A percentile compares a stretch with the other conserved stretches of the same genome.
Conservation (phyloP, 2,329 filamentous ascomycete genomes). For the Aplosporella prunicola region DNA sequence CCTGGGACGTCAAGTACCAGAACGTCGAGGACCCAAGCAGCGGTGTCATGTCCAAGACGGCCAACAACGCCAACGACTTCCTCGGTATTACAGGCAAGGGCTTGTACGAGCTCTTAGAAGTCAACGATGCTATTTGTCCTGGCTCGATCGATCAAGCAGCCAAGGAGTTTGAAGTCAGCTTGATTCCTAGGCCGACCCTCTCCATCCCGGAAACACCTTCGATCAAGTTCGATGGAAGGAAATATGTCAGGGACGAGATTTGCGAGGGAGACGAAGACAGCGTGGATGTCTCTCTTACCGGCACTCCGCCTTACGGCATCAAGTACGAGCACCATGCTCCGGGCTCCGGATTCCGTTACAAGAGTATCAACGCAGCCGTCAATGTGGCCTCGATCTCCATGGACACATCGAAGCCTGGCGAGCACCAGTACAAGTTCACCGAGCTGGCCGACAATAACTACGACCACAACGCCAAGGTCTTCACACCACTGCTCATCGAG, state of each 20-base stretch:
- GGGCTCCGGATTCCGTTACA: slow-evolving; percentile 55
- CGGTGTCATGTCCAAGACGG: slow-evolving; percentile 36
- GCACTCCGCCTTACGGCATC: slow-evolving; percentile 73
- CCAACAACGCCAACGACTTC: slow-evolving; percentile 54
- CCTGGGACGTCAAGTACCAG: slow-evolving; percentile 72
- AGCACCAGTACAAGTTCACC: slow-evolving; percentile 78
- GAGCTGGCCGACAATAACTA: slow-evolving; percentile 81
- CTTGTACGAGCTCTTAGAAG: slow-evolving; percentile 67
- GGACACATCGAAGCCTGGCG: slow-evolving; percentile 74
- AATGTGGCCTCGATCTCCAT: slow-evolving; percentile 70
- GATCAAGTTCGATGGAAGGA: slow-evolving; percentile 42
- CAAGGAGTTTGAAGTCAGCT: slow-evolving; percentile 68
- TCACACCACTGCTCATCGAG: slow-evolving; percentile 58
- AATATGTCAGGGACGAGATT: slow-evolving; percentile 67
- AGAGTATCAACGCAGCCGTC: slow-evolving; percentile 67
- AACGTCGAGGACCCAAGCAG: slow-evolving; percentile 47
- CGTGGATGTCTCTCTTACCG: slow-evolving; percentile 70
- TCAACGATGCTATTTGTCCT: slow-evolving; percentile 71
- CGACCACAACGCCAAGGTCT: slow-evolving; percentile 57
- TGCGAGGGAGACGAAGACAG: slow-evolving; percentile 92
- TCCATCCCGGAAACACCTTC: slow-evolving; percentile 55
- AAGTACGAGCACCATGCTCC: slow-evolving; percentile 71
- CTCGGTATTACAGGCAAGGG: slow-evolving; percentile 54
- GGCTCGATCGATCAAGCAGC: slow-evolving; percentile 68
- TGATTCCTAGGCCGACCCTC: slow-evolving; percentile 73